These are phyloP conservation scores for Aureobasidium sp. DNA, from an alignment of 2,329 filamentous ascomycete species.

Conservation along the genomic window DNA sequence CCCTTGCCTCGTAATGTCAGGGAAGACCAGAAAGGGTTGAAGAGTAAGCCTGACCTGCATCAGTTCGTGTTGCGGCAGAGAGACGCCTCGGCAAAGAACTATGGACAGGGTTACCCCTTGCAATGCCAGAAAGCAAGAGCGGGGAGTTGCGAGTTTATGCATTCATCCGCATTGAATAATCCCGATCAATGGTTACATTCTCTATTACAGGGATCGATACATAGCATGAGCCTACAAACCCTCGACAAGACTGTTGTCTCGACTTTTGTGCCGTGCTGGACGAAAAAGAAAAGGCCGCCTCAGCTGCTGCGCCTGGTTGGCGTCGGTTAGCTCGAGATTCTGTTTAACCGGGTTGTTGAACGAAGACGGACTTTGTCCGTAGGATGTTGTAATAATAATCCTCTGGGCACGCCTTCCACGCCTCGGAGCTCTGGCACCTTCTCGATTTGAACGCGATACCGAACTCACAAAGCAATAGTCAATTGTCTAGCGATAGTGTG, in stretches of 20 bases:
- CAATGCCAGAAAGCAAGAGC: background rate
- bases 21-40: background rate
- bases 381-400: background rate
- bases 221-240: background rate
- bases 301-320: background rate
- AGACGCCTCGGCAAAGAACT: background rate
- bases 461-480: background rate
- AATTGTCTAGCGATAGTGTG: background rate
- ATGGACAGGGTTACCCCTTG: constrained; percentile 4
- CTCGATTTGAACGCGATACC: background rate
- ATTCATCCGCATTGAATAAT: background rate
- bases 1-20: background rate
- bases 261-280: background rate
- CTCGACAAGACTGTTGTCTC: background rate
- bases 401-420: background rate
- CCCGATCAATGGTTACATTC: background rate
- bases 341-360: background rate
- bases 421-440: background rate
- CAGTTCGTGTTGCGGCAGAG: background rate
- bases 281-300: background rate
- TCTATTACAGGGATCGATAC: background rate
- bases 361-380: background rate
- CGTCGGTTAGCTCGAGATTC: background rate
- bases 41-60: background rate
- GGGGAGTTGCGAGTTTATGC: background rate